phyloP scores from a whole-genome alignment of 768 basidiomycete genomes.

The Dacryopinax spathularia region DNA sequence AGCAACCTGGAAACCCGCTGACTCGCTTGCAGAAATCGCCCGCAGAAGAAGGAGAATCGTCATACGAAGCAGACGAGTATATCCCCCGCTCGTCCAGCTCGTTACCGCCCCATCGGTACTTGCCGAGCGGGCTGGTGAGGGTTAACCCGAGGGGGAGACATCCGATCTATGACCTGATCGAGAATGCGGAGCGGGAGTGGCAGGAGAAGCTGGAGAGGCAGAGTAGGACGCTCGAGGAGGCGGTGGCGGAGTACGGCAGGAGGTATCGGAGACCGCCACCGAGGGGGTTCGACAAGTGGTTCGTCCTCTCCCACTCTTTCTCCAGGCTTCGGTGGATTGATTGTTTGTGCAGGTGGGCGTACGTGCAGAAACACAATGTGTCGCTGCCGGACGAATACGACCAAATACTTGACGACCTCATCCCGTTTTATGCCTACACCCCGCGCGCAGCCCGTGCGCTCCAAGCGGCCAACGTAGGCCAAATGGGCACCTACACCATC shows the following conservation, averaged over 20 bases:
- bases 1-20: too few species aligned
- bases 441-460: neutral
- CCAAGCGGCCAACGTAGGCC: neutral
- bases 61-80: neutral
- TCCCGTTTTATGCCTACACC: constrained; percentile 25
- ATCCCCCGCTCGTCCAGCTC: neutral
- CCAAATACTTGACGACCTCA: constrained; percentile 32
- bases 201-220: constrained; percentile 22
- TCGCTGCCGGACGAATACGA: constrained; percentile 43
- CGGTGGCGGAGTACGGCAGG: constrained; percentile 28
- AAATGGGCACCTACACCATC: neutral
- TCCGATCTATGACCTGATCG: constrained; percentile 34
- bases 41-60: neutral
- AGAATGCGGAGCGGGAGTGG: constrained; percentile 29
- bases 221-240: constrained; percentile 27
- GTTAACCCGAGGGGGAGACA: constrained; percentile 29
- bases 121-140: constrained; percentile 25
- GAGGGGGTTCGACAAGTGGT: constrained; percentile 35
- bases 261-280: constrained; percentile 28
- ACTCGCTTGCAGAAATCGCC: neutral
- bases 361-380: constrained; percentile 32
- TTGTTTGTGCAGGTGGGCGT: constrained; percentile 36
- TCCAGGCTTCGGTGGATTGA: neutral
- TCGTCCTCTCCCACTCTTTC: neutral
- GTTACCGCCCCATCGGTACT: constrained; percentile 14